These are phyloP conservation scores for Dactylellina drechsleri DNA, from an alignment of 2,329 filamentous ascomycete genomes.

Conservation along the genomic window DNA sequence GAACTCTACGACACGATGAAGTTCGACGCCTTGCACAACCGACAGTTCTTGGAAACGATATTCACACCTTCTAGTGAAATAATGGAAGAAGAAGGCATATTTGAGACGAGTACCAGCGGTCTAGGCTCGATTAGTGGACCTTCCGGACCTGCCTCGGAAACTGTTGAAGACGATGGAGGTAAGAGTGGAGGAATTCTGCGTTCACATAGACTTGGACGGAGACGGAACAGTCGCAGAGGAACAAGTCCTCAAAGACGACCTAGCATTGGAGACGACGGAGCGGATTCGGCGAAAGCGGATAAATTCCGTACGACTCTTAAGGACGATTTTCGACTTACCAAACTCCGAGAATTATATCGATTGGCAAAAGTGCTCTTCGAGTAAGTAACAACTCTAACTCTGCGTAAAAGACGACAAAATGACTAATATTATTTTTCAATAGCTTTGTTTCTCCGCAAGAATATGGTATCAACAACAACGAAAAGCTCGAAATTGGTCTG, in stretches of 20 bases:
- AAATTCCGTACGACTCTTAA: slow-evolving; percentile 71
- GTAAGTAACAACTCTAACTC: slow-evolving; percentile 36
- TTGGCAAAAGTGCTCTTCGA: slow-evolving; percentile 95
- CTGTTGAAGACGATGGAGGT: slow-evolving; percentile 23
- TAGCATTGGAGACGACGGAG: slow-evolving; percentile 20
- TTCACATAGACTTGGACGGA: slow-evolving; percentile 53
- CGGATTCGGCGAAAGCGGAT: slow-evolving; percentile 43
- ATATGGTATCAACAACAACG: slow-evolving; percentile 92
- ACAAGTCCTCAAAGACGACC: slow-evolving; percentile 34
- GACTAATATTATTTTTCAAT: background rate
- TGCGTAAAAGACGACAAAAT: background rate
- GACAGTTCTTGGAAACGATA: slow-evolving; percentile 95
- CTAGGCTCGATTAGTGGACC: slow-evolving; percentile 37
- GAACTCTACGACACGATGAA: slow-evolving; percentile 99
- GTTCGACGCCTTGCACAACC: slow-evolving; percentile 96
- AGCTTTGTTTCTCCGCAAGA: slow-evolving; percentile 95
- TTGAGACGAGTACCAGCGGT: slow-evolving; percentile 24
- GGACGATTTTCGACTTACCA: slow-evolving; percentile 83
- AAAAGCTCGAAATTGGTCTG: slow-evolving; percentile 98
- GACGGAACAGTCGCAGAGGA: slow-evolving; percentile 45
- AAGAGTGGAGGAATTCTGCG: slow-evolving; percentile 51
- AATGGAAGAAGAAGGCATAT: slow-evolving; percentile 72
- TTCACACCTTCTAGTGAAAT: slow-evolving; percentile 87
- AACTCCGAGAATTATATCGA: slow-evolving; percentile 90
- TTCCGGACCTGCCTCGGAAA: slow-evolving; percentile 18